phyloP scores from a whole-genome alignment of 805 yeast species.

The Starmerella davenportii region DNA sequence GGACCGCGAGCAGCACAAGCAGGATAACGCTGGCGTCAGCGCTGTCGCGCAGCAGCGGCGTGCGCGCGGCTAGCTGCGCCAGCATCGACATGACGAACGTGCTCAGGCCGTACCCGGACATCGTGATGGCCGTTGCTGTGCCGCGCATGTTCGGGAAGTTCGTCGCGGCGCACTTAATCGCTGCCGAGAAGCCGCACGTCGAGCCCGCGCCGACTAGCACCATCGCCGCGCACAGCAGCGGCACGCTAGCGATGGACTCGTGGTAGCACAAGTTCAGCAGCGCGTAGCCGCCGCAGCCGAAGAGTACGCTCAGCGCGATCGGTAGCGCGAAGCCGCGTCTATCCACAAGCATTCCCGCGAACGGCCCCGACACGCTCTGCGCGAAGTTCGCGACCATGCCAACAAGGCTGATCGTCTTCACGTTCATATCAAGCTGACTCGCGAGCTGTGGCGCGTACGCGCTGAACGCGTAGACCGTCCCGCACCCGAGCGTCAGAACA shows the following conservation, averaged over 20 bases:
- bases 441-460: conserved; percentile 70
- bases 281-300: conserved; percentile 37
- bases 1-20: conserved; percentile 27
- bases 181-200: conserved; percentile 43
- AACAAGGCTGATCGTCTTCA: conserved; percentile 43
- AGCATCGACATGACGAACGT: conserved; percentile 48
- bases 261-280: conserved; percentile 37
- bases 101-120: conserved; percentile 57
- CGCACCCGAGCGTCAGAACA: conserved; percentile 24
- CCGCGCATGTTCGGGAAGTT: conserved; percentile 52
- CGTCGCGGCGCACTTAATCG: conserved; percentile 57
- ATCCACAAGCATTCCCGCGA: conserved; percentile 52
- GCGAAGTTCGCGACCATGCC: conserved; percentile 57
- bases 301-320: conserved; percentile 32
- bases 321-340: conserved; percentile 39
- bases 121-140: conserved; percentile 56
- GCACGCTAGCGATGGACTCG: conserved; percentile 22
- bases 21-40: conserved; percentile 36
- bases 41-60: neutral
- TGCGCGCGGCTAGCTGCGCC: conserved; percentile 34
- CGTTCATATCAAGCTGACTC: conserved; percentile 35
- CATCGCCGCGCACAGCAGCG: conserved; percentile 30
- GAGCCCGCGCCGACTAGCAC: conserved; percentile 50
- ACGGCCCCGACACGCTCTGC: conserved; percentile 44
- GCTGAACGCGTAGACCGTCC: conserved; percentile 58